Evolutionary conservation across 345 rosid species (phyloP).

Genomic region (Carallia pectinifolia): DNA sequence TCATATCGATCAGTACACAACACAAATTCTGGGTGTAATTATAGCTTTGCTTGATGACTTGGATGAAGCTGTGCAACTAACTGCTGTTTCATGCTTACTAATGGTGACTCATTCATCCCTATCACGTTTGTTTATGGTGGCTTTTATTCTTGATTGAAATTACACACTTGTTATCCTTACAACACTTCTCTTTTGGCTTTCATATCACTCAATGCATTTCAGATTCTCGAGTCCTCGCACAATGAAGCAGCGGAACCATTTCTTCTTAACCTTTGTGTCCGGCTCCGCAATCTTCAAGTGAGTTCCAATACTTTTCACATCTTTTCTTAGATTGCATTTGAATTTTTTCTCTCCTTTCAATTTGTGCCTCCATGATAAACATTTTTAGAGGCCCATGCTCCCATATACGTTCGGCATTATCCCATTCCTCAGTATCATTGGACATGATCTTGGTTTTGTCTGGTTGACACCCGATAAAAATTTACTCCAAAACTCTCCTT

Average conservation of each 20-base stretch:
- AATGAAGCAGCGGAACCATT: conserved; percentile 86
- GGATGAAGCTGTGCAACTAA: conserved; percentile 83
- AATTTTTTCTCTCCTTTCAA: not conserved
- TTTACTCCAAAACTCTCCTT: too few relatives aligned
- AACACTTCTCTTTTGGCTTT: conserved; percentile 12
- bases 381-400: not conserved
- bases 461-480: too few relatives aligned
- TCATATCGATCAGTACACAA: conserved; percentile 67
- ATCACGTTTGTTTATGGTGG: not conserved
- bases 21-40: conserved; percentile 82
- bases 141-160: not conserved
- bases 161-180: not conserved
- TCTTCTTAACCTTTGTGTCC: conserved; percentile 70
- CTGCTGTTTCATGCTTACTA: conserved; percentile 86
- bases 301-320: conserved; percentile 11
- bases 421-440: too few relatives aligned
- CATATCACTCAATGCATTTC: conserved; percentile 2
- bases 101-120: conserved; percentile 43
- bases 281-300: conserved; percentile 93
- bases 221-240: conserved; percentile 81
- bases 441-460: too few relatives aligned
- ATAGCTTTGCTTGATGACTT: conserved; percentile 86
- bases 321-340: not conserved
- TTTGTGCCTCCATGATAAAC: not conserved
- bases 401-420: not conserved